Evolutionary conservation across 2,329 filamentous ascomycete species (phyloP).

Genomic region (Calonectria henricotiae): DNA sequence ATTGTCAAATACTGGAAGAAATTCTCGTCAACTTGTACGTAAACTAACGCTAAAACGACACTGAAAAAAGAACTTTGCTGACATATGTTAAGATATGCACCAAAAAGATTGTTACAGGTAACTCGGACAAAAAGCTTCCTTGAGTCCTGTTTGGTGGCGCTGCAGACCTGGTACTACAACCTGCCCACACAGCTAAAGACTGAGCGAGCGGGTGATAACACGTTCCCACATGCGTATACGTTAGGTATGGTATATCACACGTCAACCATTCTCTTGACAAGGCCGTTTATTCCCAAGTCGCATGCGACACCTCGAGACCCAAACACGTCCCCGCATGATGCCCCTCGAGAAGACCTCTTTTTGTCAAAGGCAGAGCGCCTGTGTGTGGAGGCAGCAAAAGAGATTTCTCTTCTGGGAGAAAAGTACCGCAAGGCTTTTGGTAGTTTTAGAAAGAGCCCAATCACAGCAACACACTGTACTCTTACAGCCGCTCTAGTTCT

Average conservation of each 20-base stretch:
- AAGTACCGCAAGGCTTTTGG: constrained; percentile 27
- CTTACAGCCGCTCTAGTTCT: not conserved
- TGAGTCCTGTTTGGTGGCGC: constrained; percentile 20
- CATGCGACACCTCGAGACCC: not conserved
- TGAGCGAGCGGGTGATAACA: not conserved
- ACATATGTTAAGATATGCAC: constrained; percentile 16
- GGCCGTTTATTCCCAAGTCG: constrained; percentile 18
- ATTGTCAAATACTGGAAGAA: constrained; percentile 34
- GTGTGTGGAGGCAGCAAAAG: constrained; percentile 1
- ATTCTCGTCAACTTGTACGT: constrained; percentile 30
- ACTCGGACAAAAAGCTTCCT: constrained; percentile 7
- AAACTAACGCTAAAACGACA: rapidly evolving
- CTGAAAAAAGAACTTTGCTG: not conserved
- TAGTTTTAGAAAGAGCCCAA: constrained; percentile 21
- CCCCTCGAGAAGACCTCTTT: not conserved
- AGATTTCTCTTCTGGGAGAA: constrained; percentile 13
- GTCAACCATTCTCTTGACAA: constrained; percentile 14
- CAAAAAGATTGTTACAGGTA: constrained; percentile 3
- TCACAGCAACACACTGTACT: constrained; percentile 23
- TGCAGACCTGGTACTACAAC: constrained; percentile 25
- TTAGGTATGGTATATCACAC: constrained; percentile 33
- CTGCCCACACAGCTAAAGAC: constrained; percentile 6
- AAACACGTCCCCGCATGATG: not conserved
- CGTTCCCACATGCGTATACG: constrained; percentile 16
- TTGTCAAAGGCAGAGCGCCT: not conserved